These are phyloP conservation scores for Trametes villosa DNA, from an alignment of 768 basidiomycete genomes.

Conservation along the genomic window DNA sequence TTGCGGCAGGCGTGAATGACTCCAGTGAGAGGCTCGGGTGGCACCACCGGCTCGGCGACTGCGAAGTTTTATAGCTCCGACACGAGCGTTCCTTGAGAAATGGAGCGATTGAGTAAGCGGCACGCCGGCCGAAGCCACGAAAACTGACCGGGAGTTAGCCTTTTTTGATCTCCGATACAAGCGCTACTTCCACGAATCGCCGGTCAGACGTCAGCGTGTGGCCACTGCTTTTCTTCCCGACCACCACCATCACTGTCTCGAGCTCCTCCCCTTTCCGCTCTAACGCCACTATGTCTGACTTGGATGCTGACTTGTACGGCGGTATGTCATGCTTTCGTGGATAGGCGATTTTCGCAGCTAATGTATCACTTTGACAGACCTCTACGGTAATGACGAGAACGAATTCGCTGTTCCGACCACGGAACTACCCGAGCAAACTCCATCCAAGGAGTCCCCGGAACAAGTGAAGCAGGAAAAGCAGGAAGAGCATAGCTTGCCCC, in stretches of 20 bases:
- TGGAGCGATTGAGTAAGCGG: background rate
- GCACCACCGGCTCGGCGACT: background rate
- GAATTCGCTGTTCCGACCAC: slow-evolving; percentile 57
- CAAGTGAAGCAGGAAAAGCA: slow-evolving; percentile 11
- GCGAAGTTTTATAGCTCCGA: slow-evolving; percentile 9
- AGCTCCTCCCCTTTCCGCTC: too few relatives aligned
- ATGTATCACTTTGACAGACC: slow-evolving; percentile 47
- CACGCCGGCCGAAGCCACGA: background rate
- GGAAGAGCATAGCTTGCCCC: too few relatives aligned
- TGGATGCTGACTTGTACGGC: slow-evolving; percentile 89
- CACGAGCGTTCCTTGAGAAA: background rate
- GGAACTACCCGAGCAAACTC: slow-evolving; percentile 39
- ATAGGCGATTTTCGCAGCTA: background rate
- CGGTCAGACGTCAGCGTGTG: slow-evolving; percentile 12
- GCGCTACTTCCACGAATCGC: background rate
- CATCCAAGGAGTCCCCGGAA: slow-evolving; percentile 24
- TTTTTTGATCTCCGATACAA: slow-evolving; percentile 4
- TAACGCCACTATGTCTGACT: slow-evolving; percentile 65
- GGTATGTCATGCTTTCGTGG: slow-evolving; percentile 49
- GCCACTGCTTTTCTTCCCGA: slow-evolving; percentile 18
- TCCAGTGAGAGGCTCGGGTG: slow-evolving; percentile 1
- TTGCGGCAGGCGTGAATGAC: background rate
- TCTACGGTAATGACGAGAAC: slow-evolving; percentile 66
- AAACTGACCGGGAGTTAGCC: too few relatives aligned
- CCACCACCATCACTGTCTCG: slow-evolving; percentile 56